Conservation (phyloP, 352 stramenopile genomes). For the Globisporangium irregulare region DNA sequence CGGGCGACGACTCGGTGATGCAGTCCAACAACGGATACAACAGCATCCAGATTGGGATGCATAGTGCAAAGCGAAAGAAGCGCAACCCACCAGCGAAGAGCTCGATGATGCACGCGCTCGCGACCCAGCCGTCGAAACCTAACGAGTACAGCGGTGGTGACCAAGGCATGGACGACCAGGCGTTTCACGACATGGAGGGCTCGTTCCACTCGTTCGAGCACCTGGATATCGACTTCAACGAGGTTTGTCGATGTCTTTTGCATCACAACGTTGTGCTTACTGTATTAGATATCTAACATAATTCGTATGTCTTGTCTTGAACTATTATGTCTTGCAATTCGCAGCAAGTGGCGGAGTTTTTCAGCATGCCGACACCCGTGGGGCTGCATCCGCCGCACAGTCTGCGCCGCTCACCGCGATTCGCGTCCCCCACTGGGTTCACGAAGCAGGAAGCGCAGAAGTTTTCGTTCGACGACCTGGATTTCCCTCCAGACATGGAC, state of each 20-base stretch:
- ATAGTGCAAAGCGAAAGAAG: conserved; percentile 63
- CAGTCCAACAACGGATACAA: conserved; percentile 3
- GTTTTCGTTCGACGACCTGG: conserved; percentile 84
- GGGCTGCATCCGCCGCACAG: conserved; percentile 64
- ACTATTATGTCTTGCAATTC: not conserved
- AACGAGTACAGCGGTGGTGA: conserved; percentile 18
- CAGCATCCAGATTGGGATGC: conserved; percentile 14
- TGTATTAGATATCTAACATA: not conserved
- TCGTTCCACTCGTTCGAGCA: conserved; percentile 79
- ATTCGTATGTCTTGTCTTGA: not conserved
- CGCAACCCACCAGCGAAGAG: conserved; percentile 21
- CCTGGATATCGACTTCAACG: conserved; percentile 86
- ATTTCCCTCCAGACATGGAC: conserved; percentile 76
- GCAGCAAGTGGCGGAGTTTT: conserved; percentile 83
- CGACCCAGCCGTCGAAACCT: conserved; percentile 31
- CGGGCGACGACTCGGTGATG: conserved; percentile 31
- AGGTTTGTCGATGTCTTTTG: conserved; percentile 27
- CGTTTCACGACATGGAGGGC: conserved; percentile 56
- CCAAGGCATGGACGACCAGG: conserved; percentile 20
- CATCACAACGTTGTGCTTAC: not conserved
- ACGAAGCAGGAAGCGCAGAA: conserved; percentile 73
- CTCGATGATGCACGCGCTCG: conserved; percentile 27
- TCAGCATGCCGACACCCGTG: conserved; percentile 66
- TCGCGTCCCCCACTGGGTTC: conserved; percentile 63
- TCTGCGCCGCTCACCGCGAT: conserved; percentile 69